Percentiles rank a stretch among this genome's conserved stretches.
Evolutionary conservation across 371 early-diverging fungal species (phyloP).

Genomic region (Mucor lusitanicus): DNA sequence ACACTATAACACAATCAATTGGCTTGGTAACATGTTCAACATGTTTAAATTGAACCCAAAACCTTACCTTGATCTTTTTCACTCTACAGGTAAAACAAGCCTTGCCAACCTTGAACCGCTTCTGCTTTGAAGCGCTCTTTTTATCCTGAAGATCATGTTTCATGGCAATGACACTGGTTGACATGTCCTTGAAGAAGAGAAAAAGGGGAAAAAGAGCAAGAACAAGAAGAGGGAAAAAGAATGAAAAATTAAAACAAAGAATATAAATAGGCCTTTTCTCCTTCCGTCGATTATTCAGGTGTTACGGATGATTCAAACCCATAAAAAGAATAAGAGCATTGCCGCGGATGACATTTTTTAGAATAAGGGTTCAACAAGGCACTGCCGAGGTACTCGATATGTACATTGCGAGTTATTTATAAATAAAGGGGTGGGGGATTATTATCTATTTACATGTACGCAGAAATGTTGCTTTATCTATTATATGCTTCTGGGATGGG

Average conservation of each 20-base stretch:
- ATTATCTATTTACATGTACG: not conserved
- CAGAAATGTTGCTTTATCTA: not conserved
- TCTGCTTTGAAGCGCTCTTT: constrained; percentile 22
- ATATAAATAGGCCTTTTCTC: not conserved
- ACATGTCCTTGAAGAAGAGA: not conserved
- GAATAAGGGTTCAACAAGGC: constrained; percentile 1
- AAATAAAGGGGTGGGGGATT: not conserved
- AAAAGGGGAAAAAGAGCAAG: not conserved
- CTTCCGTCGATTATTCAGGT: not conserved
- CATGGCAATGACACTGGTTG: not conserved
- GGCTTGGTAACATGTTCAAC: not conserved
- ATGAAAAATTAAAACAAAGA: not conserved
- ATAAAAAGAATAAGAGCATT: not conserved
- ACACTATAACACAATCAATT: constrained; percentile 27
- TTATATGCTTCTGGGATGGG: not conserved
- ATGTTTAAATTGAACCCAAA: not conserved
- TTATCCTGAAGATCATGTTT: constrained; percentile 6
- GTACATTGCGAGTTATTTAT: not conserved
- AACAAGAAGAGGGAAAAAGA: not conserved
- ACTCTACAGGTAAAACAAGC: constrained; percentile 51
- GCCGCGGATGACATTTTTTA: not conserved
- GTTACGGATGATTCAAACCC: not conserved
- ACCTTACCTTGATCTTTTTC: constrained; percentile 52
- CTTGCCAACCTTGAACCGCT: constrained; percentile 46
- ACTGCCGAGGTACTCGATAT: constrained; percentile 1